phyloP scores from a whole-genome alignment of 768 basidiomycete genomes.

The Russula sp. region DNA sequence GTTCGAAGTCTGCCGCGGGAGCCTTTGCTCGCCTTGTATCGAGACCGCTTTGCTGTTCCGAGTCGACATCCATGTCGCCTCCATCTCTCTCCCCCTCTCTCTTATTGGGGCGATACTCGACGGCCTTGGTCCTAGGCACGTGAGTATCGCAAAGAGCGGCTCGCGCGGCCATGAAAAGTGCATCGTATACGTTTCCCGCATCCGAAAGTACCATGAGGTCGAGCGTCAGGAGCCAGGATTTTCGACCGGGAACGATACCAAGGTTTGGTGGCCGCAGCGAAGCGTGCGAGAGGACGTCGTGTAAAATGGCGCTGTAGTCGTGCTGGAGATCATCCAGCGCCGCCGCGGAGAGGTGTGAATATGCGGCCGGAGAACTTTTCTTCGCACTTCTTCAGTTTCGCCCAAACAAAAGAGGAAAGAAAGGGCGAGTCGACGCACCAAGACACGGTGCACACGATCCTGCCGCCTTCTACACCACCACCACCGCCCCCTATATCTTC shows the following conservation, averaged over 20 bases:
- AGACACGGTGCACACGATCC: slow-evolving; percentile 61
- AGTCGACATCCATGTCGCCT: slow-evolving; percentile 55
- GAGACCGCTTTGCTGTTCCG: slow-evolving; percentile 43
- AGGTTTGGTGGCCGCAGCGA: slow-evolving; percentile 65
- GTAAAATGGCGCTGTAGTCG: slow-evolving; percentile 59
- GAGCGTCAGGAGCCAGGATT: slow-evolving; percentile 70
- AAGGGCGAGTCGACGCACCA: slow-evolving; percentile 51
- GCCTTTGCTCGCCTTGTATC: slow-evolving; percentile 45
- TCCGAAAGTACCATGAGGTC: slow-evolving; percentile 73
- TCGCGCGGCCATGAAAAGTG: slow-evolving; percentile 70
- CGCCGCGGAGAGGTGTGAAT: slow-evolving; percentile 56
- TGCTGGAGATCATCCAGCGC: slow-evolving; percentile 73
- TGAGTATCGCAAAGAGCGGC: slow-evolving; percentile 79
- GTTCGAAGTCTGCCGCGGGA: slow-evolving; percentile 73
- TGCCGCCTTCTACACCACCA: slow-evolving; percentile 50
- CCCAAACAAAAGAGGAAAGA: neutral
- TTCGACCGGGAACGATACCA: slow-evolving; percentile 41
- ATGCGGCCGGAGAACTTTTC: slow-evolving; percentile 73
- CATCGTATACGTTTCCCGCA: slow-evolving; percentile 70
- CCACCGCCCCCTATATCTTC: slow-evolving; percentile 45
- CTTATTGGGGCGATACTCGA: slow-evolving; percentile 57
- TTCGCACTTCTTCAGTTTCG: slow-evolving; percentile 31
- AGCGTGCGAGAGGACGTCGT: slow-evolving; percentile 58
- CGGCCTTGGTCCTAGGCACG: slow-evolving; percentile 64
- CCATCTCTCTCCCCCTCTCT: slow-evolving; percentile 26